These are phyloP conservation scores for Typha latifolia DNA, from an alignment of 176 grass and related monocot genomes.

Conservation along the genomic window DNA sequence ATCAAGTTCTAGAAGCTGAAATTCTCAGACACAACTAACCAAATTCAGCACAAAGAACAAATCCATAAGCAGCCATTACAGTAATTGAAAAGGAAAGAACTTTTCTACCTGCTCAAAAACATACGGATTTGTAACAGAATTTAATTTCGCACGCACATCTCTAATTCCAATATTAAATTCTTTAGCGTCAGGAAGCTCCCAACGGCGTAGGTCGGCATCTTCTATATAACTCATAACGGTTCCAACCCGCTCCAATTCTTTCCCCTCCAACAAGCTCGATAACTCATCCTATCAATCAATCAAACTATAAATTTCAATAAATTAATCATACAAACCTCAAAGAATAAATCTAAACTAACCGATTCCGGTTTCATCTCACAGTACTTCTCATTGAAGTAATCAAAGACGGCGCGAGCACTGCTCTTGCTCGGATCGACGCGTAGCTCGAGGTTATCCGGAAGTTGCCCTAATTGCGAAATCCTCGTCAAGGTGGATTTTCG, in stretches of 20 bases:
- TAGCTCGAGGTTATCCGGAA: conserved; percentile 58
- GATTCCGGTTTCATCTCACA: not conserved
- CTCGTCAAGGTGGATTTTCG: conserved; percentile 44
- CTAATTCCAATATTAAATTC: conserved; percentile 63
- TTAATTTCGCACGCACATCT: conserved; percentile 58
- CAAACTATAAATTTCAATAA: conserved; percentile 10
- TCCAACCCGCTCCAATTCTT: conserved; percentile 36
- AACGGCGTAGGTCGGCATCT: conserved; percentile 53
- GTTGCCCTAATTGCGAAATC: conserved; percentile 31
- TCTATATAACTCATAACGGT: conserved; percentile 62
- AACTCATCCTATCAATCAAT: conserved; percentile 24
- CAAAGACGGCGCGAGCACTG: conserved; percentile 52
- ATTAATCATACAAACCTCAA: conserved; percentile 4
- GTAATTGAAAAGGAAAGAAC: not conserved
- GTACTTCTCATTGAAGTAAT: conserved; percentile 61
- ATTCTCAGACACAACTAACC: conserved; percentile 10
- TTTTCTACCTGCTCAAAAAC: conserved; percentile 68
- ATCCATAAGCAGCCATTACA: not conserved
- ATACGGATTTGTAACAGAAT: conserved; percentile 73
- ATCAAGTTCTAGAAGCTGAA: conserved; percentile 77
- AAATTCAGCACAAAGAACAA: conserved; percentile 2
- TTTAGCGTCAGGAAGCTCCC: conserved; percentile 46
- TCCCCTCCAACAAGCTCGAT: conserved; percentile 35
- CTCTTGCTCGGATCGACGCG: conserved; percentile 45
- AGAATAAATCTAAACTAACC: conserved; percentile 30